Percentiles rank a stretch among this genome's conserved stretches.
Evolutionary conservation across 2,329 filamentous ascomycete genomes (phyloP).

Genomic region (Beauveria pseudobassiana): DNA sequence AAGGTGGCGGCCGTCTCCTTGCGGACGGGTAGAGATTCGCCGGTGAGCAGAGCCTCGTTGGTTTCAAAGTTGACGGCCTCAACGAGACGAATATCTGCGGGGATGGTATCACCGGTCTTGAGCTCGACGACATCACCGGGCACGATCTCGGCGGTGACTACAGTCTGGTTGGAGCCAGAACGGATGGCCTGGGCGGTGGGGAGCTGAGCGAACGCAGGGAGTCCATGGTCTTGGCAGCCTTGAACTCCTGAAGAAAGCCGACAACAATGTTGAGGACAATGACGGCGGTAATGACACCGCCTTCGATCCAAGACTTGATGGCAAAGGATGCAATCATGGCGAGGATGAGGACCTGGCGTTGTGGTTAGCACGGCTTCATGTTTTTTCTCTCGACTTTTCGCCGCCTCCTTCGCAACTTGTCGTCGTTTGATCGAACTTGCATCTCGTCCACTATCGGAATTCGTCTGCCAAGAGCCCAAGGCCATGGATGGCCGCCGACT

Average conservation of each 20-base stretch:
- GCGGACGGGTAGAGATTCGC: constrained; percentile 53
- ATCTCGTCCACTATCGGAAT: neutral
- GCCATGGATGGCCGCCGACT: neutral
- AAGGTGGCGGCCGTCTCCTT: constrained; percentile 42
- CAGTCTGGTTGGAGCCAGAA: constrained; percentile 30
- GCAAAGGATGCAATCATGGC: constrained; percentile 52
- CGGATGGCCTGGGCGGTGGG: constrained; percentile 36
- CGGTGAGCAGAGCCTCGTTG: constrained; percentile 58
- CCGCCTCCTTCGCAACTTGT: neutral
- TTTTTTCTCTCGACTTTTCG: neutral
- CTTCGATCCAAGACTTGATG: constrained; percentile 53
- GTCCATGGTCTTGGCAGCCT: constrained; percentile 43
- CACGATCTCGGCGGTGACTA: constrained; percentile 39
- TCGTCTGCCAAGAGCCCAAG: neutral
- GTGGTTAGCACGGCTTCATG: neutral
- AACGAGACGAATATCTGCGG: constrained; percentile 49
- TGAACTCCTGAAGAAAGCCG: constrained; percentile 38
- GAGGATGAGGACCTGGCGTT: constrained; percentile 40
- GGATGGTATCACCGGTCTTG: constrained; percentile 53
- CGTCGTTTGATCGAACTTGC: neutral
- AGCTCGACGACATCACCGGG: constrained; percentile 49
- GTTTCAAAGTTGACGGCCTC: constrained; percentile 60
- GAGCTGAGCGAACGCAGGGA: constrained; percentile 37
- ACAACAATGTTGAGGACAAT: constrained; percentile 52
- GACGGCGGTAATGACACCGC: constrained; percentile 49